Evolutionary conservation across 352 stramenopile genomes (phyloP), one percentile per base, ranked within the genome.

Genomic region (Phytopythium boreale): DNA sequence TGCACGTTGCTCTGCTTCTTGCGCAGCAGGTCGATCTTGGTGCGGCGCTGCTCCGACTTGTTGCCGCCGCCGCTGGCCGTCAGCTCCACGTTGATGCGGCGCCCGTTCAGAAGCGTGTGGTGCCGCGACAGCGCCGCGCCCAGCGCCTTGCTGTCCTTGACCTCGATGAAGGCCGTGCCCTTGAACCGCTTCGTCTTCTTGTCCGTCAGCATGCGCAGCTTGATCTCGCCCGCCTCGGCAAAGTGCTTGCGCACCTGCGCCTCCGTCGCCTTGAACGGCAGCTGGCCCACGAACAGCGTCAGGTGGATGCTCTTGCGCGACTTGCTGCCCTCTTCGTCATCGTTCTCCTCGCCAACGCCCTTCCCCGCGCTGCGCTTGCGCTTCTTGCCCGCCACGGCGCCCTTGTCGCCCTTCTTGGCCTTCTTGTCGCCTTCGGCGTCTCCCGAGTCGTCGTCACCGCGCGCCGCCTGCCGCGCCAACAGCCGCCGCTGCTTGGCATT

Each of bases 81-180:
- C 56, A 93, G 71, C 59, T 95, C 87, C n/a, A 95, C 87, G 59
- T 95, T 95, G 62, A 95, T 95, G 39, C 87, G 85, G 24, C 87
- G 87, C 17, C 85, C 84, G 27, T 88, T 75, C 20, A 95, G 61
- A 59, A 95, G 70, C 62, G 84, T 89, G 67, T 95, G 87, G 67
- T 95, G 87, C 20, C 84, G 80, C 37, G 82, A 88, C 9, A 95
- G 75, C 14, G 87, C 87, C 0, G 85, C 85, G 11, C 85, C 87
- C 7, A 94, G 71, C 34, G 87, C 83, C 69, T 92, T 93, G 65
- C 77, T 91, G 69, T 95, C 87, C 63, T 79, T 76, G 39, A 95
- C 87, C 53, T 95, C 85, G 36, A 95, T 94, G 60, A 95, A 95
- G 19, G 87, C 87, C 53, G 77, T 93, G 67, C 87, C 87, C 51